Base-by-base conservation (phyloP, 1,284 basidiomycete genomes). In the Meripilus lineatus region DNA sequence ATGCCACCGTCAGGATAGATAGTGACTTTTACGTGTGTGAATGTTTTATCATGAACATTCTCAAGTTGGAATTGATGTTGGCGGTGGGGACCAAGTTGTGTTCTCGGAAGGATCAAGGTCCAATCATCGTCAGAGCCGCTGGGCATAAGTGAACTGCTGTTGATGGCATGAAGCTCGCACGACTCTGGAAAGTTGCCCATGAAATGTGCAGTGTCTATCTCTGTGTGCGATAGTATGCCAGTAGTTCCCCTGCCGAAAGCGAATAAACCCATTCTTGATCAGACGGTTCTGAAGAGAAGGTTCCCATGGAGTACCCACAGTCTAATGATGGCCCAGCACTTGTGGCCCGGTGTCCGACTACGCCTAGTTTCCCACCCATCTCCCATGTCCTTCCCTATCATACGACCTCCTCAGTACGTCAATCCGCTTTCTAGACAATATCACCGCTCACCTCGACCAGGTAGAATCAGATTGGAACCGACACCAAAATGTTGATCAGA, bases 301-400 rank as follows among this genome's bases (percentile, higher is more conserved):
- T 45, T 11, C 33, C 17, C 20, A 32, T 41, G 3, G 30, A 40
- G 28, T 26, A 69, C 85, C 65, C 59, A 93, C 87, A 99, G 72
- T 67, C 84, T 87, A 51, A 96, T 84, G 45, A 98, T 78, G 3
- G 81, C 86, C 89, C 91, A 97, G 57, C 99, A 94, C 46, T 83
- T 88, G 58, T 96, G 85, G 39, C 82, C 84, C 43, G 78, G 72
- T 34, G 72, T 70, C 40, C 95, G 75, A 55, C 87, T 93, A 45
- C 96, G 79, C 61, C 89, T 91, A 1, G 95, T 98, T 67, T 99
- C 95, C 96, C 95, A 99, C 5, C 96, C 95, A 61, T 98, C 94
- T 14, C 93, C 85, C 93, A 99, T 99, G 58, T 96, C 89, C 58
- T 84, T 84, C 8, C 71, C 70, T 71, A 36, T 38, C 10, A 49